Evolutionary conservation across 768 basidiomycete species (phyloP), one percentile per base, ranked within the genome.

Genomic region (Suillus alpinus): DNA sequence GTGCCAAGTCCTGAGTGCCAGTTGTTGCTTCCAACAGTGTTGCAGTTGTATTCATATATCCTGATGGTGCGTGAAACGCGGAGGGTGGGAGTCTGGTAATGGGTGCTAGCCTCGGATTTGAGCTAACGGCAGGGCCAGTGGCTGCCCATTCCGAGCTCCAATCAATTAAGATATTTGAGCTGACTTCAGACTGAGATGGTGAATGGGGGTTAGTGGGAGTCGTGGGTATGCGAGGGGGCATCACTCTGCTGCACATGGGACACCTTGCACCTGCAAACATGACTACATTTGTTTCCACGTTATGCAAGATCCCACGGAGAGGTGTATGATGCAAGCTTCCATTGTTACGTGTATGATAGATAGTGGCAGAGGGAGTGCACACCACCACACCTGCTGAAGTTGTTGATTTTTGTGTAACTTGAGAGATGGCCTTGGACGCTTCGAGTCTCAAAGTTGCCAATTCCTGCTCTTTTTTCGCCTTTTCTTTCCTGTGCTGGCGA

Each of bases 41-140:
- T 14, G 36, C 23, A 55, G 53, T 18, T 4, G 14, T 16, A 26
- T 37, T 26, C 23, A 5, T 5, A 16, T 18, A 16, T 37, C 8
- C 9, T 18, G 53, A 26, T 32, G 34, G 20, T 14, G 7, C 51
- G 4, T 18, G 26, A 2, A 16, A 26, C 7, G 16, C 4, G 29
- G 29, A 29, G 26, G 47, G 26, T 29, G 47, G 47, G 16, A 37
- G 4, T 26, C 36, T 16, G 2, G 44, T 57, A 51, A 62, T 29
- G 1, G 61, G 62, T 10, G 59, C 53, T 7, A 56, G n/a, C 6
- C 59, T 40, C 0, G 67, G 61, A 31, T 59, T 70, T 2, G 72
- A 74, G 4, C 67, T 58, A 4, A 4, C 57, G 16, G 3, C 9
- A 8, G 64, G 63, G 18, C 57, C 62, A 41, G 59, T 39, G 29